Conservation (phyloP, 192 early-diverging fungal genomes). For the Gamsiella multidivaricata region DNA sequence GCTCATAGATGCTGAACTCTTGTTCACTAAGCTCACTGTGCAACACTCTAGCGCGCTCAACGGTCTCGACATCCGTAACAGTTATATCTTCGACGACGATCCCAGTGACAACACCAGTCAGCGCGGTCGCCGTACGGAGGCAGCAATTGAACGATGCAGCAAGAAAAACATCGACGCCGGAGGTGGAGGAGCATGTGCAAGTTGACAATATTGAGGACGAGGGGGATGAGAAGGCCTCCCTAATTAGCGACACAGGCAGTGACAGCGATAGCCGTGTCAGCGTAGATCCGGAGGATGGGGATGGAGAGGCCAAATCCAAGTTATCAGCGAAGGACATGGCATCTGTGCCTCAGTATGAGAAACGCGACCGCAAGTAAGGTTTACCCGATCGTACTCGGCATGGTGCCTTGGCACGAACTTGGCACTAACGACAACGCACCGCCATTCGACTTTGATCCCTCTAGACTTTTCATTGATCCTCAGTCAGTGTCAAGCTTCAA, state of each 20-base stretch:
- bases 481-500: slow-evolving; percentile 52
- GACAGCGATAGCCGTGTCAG: slow-evolving; percentile 10
- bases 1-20: too few relatives aligned
- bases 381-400: background rate
- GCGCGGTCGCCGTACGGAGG: slow-evolving; percentile 40
- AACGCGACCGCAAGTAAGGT: slow-evolving; percentile 41
- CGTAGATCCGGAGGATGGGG: slow-evolving; percentile 8
- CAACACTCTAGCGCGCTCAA: background rate
- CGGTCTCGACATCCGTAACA: background rate
- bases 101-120: slow-evolving; percentile 23
- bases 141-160: slow-evolving; percentile 4
- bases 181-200: slow-evolving; percentile 20
- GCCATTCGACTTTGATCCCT: background rate
- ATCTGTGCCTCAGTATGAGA: background rate
- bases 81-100: background rate
- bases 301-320: background rate
- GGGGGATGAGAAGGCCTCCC: slow-evolving; percentile 29
- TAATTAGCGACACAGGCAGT: slow-evolving; percentile 19
- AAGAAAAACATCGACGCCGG: slow-evolving; percentile 7
- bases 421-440: too few relatives aligned
- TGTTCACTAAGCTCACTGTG: too few relatives aligned
- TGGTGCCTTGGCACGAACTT: background rate
- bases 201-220: slow-evolving; percentile 33
- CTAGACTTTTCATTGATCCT: slow-evolving; percentile 36
- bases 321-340: background rate